Base-by-base conservation (phyloP, 2,329 filamentous ascomycete genomes). In the Dactylella cylindrospora region DNA sequence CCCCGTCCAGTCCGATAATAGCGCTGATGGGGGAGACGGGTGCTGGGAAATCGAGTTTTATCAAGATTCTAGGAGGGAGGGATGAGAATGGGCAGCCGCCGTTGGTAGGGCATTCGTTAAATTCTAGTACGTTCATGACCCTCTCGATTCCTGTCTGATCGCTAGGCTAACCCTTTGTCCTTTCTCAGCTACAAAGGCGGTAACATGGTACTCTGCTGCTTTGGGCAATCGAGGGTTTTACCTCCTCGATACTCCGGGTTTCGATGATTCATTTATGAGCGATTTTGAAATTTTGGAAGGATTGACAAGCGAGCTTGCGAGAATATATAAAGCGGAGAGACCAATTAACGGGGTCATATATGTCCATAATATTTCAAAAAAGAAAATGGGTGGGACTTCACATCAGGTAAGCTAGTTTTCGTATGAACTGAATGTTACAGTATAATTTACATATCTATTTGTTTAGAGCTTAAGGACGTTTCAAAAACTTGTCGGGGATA, bases 21-120 rank as follows among this genome's bases (percentile, higher is more conserved):
- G 55, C 55, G 4, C 53, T 75, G 61, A 74, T 72, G 61, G 69
- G 67, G 12, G 69, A 67, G 32, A 51, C 50, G 22, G 66, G 65
- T 0, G 69, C 69, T 3, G 71, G 67, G 22, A 67, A 67, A 65
- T 61, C 66, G 36, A 64, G 65, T 28, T 66, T 66, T 33, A 67
- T 67, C 15, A 62, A 62, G 20, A 41, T 64, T 1, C 29, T 67
- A 8, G 66, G 65, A 15, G 66, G 66, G n/a, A 40, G 44, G 12
- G 57, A 66, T 22, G 23, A 38, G 2, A 13, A 47, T 12, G 57
- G 54, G 3, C 12, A 40, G 3, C 39, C 28, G 1, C 66, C 66
- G 17, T n/a, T 15, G 5, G 44, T 62, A 12, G 57, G 57, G 5
- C 49, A 62, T 33, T 53, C n/a, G 5, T 25, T 62, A 10, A 62